Conservation (phyloP, 2,329 filamentous ascomycete genomes). For the Achaetomium macrosporum region DNA sequence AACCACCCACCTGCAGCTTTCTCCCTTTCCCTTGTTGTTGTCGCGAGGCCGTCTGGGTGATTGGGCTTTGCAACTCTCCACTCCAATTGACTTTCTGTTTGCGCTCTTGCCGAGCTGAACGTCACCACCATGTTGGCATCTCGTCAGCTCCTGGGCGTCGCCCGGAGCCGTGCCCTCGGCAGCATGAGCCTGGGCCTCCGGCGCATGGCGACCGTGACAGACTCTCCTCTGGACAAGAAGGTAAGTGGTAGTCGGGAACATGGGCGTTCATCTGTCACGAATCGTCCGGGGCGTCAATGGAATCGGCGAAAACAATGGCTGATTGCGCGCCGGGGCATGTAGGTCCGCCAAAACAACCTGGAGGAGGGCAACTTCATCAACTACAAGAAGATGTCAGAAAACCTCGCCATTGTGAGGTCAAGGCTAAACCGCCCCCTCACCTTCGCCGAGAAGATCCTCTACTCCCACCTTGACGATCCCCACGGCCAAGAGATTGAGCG, state of each 20-base stretch:
- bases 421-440: slow-evolving; percentile 91
- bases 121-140: slow-evolving; percentile 60
- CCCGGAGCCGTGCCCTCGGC: slow-evolving; percentile 53
- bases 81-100: slow-evolving; percentile 32
- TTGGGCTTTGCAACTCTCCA: slow-evolving; percentile 27
- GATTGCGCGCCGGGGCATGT: slow-evolving; percentile 18
- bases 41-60: slow-evolving; percentile 26
- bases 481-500: slow-evolving; percentile 95
- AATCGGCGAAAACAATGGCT: slow-evolving; percentile 6
- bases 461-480: slow-evolving; percentile 97
- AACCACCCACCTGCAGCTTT: slow-evolving; percentile 14
- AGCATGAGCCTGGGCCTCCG: slow-evolving; percentile 56
- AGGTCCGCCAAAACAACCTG: slow-evolving; percentile 85
- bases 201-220: slow-evolving; percentile 77
- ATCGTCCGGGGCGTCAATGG: background rate
- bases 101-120: slow-evolving; percentile 19
- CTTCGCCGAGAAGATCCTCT: slow-evolving; percentile 97
- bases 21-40: slow-evolving; percentile 25
- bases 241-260: slow-evolving; percentile 37
- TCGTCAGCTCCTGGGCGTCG: slow-evolving; percentile 63
- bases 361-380: slow-evolving; percentile 97
- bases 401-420: slow-evolving; percentile 60
- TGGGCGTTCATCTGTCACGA: background rate
- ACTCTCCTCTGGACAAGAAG: slow-evolving; percentile 86
- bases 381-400: slow-evolving; percentile 92